phyloP scores from a whole-genome alignment of 352 stramenopile species.

The Thraustochytrium sp. region DNA sequence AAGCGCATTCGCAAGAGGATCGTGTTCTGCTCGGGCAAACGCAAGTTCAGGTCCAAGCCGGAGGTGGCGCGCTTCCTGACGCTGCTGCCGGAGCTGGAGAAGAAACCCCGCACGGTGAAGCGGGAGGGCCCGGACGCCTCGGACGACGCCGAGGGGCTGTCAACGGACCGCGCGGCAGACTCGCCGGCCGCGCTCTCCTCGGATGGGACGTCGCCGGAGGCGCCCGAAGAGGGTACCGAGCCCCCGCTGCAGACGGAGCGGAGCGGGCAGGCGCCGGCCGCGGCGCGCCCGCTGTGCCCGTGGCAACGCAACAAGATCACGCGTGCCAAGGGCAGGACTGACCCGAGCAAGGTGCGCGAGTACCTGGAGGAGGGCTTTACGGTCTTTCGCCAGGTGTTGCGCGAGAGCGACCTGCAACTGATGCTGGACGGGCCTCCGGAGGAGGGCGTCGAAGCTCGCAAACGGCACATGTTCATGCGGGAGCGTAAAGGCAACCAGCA shows the following conservation, averaged over 20 bases:
- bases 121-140: not conserved
- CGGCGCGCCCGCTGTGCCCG: not conserved
- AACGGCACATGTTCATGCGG: slow-evolving; percentile 8
- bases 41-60: not conserved
- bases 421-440: not conserved
- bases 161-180: too few species aligned
- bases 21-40: too few species aligned
- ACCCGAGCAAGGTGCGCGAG: not conserved
- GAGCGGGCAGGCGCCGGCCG: not conserved
- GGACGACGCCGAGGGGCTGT: not conserved
- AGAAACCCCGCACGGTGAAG: not conserved
- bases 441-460: not conserved
- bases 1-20: too few species aligned
- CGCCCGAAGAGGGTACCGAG: not conserved
- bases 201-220: not conserved
- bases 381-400: not conserved
- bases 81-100: not conserved
- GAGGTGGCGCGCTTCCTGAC: not conserved
- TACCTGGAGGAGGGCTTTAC: slow-evolving; percentile 13
- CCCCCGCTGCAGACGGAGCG: not conserved
- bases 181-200: too few species aligned
- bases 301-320: not conserved
- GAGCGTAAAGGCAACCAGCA: slow-evolving; percentile 41
- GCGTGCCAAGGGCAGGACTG: not conserved
- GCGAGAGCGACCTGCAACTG: not conserved